These are phyloP conservation scores for Pseudonectria foliicola DNA, from an alignment of 2,329 filamentous ascomycete genomes.

Conservation along the genomic window DNA sequence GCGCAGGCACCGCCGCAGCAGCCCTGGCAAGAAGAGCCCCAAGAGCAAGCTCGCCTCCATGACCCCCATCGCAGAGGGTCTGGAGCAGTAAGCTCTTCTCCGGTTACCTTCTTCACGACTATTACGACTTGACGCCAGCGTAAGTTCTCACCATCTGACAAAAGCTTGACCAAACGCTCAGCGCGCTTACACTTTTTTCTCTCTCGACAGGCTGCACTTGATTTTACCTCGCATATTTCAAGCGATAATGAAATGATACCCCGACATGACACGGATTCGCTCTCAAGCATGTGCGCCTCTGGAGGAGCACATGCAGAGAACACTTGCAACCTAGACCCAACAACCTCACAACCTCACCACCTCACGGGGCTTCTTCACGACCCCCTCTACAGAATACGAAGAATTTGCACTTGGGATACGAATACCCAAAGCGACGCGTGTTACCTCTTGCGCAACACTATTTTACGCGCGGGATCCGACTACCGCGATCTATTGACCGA, in stretches of 20 bases:
- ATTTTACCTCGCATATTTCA: neutral
- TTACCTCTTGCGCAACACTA: too few relatives aligned
- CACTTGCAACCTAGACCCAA: too few relatives aligned
- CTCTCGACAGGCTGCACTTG: conserved; percentile 18
- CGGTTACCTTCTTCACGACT: conserved; percentile 18
- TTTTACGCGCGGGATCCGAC: too few relatives aligned
- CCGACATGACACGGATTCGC: conserved; percentile 8
- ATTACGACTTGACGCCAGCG: conserved; percentile 22
- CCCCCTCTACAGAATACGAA: too few relatives aligned
- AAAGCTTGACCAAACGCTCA: neutral
- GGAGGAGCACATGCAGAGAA: conserved; percentile 3
- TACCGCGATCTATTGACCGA: too few relatives aligned
- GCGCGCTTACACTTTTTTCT: conserved; percentile 12
- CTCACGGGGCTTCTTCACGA: neutral
- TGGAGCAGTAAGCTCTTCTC: conserved; percentile 15
- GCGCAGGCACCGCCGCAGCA: conserved; percentile 30
- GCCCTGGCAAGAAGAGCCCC: conserved; percentile 41
- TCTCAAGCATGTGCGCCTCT: conserved; percentile 12
- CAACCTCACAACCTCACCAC: too few relatives aligned
- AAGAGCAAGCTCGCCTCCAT: conserved; percentile 44
- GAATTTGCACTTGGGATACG: too few relatives aligned
- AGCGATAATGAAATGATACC: conserved; percentile 1
- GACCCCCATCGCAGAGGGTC: conserved; percentile 45
- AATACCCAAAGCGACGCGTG: too few relatives aligned
- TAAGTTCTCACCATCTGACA: conserved; percentile 7